These are phyloP conservation scores for Quercus wislizeni DNA, from an alignment of 306 rosid species.

Conservation along the genomic window DNA sequence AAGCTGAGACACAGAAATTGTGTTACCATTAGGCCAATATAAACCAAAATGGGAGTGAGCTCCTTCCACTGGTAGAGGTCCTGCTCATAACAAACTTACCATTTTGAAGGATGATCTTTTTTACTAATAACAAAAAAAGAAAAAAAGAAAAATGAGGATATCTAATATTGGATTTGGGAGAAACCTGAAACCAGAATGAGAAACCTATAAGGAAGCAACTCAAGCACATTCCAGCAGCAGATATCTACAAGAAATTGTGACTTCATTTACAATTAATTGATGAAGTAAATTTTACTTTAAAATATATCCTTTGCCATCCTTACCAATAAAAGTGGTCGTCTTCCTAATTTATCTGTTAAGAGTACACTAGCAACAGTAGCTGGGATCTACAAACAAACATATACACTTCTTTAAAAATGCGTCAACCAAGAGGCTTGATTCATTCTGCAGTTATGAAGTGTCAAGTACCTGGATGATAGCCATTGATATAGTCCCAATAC, in stretches of 20 bases:
- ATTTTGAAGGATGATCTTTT: slow-evolving; percentile 1
- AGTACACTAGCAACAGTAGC: slow-evolving; percentile 54
- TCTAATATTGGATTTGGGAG: neutral
- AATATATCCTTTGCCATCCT: slow-evolving; percentile 7
- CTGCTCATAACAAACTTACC: slow-evolving; percentile 32
- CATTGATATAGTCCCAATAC: slow-evolving; percentile 71
- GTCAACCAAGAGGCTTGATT: slow-evolving; percentile 10
- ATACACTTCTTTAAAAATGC: neutral
- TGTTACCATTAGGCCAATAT: slow-evolving; percentile 73
- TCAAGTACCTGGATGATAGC: slow-evolving; percentile 68
- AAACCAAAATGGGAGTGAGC: slow-evolving; percentile 59
- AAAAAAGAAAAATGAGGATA: neutral
- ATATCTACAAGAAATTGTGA: slow-evolving; percentile 30
- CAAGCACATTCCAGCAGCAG: slow-evolving; percentile 70
- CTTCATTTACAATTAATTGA: neutral
- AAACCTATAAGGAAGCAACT: slow-evolving; percentile 59
- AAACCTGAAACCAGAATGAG: slow-evolving; percentile 68
- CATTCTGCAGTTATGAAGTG: slow-evolving; percentile 10
- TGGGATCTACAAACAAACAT: slow-evolving; percentile 46
- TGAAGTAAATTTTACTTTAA: neutral
- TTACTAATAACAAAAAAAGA: neutral
- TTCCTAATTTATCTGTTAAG: slow-evolving; percentile 61
- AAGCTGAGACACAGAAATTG: neutral
- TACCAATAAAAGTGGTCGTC: slow-evolving; percentile 70
- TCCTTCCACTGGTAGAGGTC: slow-evolving; percentile 49